phyloP scores from a whole-genome alignment of 352 stramenopile species.

The Pythium angustatum region DNA sequence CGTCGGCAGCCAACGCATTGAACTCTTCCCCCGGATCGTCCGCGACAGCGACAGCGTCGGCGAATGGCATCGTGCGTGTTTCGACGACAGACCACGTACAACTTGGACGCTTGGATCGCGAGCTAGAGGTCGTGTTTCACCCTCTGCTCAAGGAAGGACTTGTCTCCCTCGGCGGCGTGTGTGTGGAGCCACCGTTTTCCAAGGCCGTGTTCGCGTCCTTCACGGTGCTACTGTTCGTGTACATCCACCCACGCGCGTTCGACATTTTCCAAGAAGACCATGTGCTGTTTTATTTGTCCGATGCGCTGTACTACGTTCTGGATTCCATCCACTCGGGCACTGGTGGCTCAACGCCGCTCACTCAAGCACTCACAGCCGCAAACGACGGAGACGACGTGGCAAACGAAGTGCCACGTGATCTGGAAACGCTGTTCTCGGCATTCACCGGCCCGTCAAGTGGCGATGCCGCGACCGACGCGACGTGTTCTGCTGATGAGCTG shows the following conservation, averaged over 20 bases:
- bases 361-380: conserved; percentile 3
- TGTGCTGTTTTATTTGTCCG: conserved; percentile 61
- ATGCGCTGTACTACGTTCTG: conserved; percentile 59
- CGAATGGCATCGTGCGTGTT: conserved; percentile 58
- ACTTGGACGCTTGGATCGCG: conserved; percentile 62
- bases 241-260: conserved; percentile 59
- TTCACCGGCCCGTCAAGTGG: conserved; percentile 42
- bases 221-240: conserved; percentile 58
- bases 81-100: conserved; percentile 46
- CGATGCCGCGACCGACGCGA: conserved; percentile 12
- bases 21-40: conserved; percentile 1
- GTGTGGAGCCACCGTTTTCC: conserved; percentile 42
- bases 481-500: conserved; percentile 40
- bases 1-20: neutral
- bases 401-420: conserved; percentile 34
- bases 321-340: conserved; percentile 36
- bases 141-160: conserved; percentile 65
- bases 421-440: conserved; percentile 74
- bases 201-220: conserved; percentile 73
- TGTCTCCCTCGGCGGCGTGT: conserved; percentile 48
- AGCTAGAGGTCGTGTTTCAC: conserved; percentile 60
- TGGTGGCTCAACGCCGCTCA: conserved; percentile 11
- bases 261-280: conserved; percentile 63
- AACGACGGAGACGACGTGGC: conserved; percentile 20
- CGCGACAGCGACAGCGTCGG: conserved; percentile 14